Evolutionary conservation across 495 filamentous ascomycete genomes (phyloP).

Genomic region (Aspergillus heteromorphus): DNA sequence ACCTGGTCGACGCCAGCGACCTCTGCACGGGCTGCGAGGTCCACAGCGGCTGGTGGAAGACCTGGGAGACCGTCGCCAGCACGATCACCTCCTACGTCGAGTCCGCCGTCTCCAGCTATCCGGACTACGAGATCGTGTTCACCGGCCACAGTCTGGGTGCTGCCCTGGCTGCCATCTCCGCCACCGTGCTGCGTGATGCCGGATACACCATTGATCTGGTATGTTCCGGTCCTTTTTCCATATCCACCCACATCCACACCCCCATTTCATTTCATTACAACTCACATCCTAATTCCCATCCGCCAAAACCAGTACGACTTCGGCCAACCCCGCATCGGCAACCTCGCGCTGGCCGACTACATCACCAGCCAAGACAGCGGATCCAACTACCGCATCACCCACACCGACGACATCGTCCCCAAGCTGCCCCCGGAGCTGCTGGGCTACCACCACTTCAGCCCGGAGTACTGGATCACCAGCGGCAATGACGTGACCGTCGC

Average conservation of each 20-base stretch:
- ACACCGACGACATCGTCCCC: constrained; percentile 58
- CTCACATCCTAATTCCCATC: neutral
- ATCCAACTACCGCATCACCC: constrained; percentile 57
- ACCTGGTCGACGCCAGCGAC: constrained; percentile 16
- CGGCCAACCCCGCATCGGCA: constrained; percentile 60
- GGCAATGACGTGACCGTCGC: constrained; percentile 27
- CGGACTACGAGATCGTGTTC: constrained; percentile 47
- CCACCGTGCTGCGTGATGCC: constrained; percentile 44
- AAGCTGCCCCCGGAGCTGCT: constrained; percentile 48
- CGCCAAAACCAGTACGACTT: constrained; percentile 47
- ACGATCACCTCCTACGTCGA: constrained; percentile 32
- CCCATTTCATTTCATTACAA: no score
- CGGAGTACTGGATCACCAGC: constrained; percentile 56
- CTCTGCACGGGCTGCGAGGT: constrained; percentile 45
- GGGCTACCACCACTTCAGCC: constrained; percentile 54
- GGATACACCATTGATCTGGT: constrained; percentile 30
- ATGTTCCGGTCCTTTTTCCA: neutral
- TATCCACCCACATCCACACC: no score
- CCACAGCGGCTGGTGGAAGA: constrained; percentile 47
- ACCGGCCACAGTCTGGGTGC: constrained; percentile 63
- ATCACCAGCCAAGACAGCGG: constrained; percentile 40
- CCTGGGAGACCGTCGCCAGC: constrained; percentile 38
- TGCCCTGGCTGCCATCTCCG: constrained; percentile 54
- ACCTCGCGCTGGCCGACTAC: constrained; percentile 44
- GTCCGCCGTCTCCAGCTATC: constrained; percentile 30